phyloP scores from a whole-genome alignment of 2,329 filamentous ascomycete species.

The Fusarium poae region DNA sequence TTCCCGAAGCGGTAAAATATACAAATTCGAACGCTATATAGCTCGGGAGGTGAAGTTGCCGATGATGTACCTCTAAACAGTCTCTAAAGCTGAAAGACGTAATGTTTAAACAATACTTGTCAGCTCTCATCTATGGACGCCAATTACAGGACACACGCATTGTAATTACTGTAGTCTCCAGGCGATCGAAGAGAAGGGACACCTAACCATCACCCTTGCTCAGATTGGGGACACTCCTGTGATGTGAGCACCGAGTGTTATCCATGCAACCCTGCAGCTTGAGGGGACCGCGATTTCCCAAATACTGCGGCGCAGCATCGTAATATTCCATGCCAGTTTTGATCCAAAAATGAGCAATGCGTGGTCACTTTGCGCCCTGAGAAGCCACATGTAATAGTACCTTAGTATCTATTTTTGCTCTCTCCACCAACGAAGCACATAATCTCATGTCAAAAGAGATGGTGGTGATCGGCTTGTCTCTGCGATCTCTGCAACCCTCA shows the following conservation, averaged over 20 bases:
- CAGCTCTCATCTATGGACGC: not conserved
- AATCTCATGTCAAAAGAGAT: constrained; percentile 14
- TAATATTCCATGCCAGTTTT: constrained; percentile 4
- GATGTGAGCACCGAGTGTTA: constrained; percentile 1
- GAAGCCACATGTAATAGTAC: constrained; percentile 4
- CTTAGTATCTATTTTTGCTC: constrained; percentile 7
- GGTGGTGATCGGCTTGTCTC: constrained; percentile 16
- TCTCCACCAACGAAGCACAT: constrained; percentile 22
- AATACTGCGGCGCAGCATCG: not conserved
- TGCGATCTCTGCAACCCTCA: constrained; percentile 9
- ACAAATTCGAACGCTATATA: not conserved
- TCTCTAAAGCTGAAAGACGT: not conserved
- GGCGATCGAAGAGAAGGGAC: not conserved
- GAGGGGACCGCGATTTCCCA: not conserved
- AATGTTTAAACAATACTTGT: constrained; percentile 5
- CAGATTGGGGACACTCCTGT: constrained; percentile 3
- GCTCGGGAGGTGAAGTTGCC: not conserved
- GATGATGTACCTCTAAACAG: not conserved
- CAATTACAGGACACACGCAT: not conserved
- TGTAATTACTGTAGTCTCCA: not conserved
- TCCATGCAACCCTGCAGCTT: constrained; percentile 14
- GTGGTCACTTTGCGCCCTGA: constrained; percentile 6
- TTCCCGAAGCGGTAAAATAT: constrained; percentile 8
- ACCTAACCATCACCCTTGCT: not conserved
- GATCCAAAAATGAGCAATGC: constrained; percentile 13